A percentile compares a stretch with the other conserved stretches of the same genome.
Conservation (phyloP, 2,329 filamentous ascomycete genomes). For the Teratosphaeria epicoccoides region DNA sequence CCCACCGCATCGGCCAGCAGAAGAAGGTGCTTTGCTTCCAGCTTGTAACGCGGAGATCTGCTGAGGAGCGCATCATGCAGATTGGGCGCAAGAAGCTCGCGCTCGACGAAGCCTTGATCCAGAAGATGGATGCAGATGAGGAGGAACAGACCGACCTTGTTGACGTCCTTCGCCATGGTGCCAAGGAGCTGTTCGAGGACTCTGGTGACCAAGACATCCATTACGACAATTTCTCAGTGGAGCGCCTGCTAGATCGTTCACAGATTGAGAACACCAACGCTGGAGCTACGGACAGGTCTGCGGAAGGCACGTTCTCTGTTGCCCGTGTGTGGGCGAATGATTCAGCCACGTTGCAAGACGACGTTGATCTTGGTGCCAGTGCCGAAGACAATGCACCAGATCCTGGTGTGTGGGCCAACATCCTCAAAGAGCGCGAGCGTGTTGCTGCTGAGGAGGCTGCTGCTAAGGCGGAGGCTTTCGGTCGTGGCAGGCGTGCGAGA, state of each 20-base stretch:
- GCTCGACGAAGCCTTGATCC: slow-evolving; percentile 87
- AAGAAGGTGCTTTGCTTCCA: slow-evolving; percentile 95
- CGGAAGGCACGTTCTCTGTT: slow-evolving; percentile 76
- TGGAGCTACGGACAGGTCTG: slow-evolving; percentile 49
- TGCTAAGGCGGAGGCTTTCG: slow-evolving; percentile 61
- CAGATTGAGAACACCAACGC: slow-evolving; percentile 62
- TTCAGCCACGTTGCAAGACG: slow-evolving; percentile 50
- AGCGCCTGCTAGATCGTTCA: slow-evolving; percentile 79
- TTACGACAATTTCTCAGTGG: slow-evolving; percentile 74
- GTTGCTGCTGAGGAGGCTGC: slow-evolving; percentile 64
- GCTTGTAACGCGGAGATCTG: slow-evolving; percentile 76
- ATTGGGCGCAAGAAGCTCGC: slow-evolving; percentile 94
- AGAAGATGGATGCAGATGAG: slow-evolving; percentile 78
- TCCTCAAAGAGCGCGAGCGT: slow-evolving; percentile 71
- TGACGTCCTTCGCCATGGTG: slow-evolving; percentile 77
- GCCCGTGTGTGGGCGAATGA: slow-evolving; percentile 90
- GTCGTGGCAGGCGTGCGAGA: slow-evolving; percentile 70
- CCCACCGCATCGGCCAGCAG: slow-evolving; percentile 91
- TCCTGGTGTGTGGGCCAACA: slow-evolving; percentile 76
- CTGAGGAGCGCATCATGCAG: slow-evolving; percentile 93
- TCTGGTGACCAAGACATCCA: slow-evolving; percentile 61
- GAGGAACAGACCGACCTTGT: slow-evolving; percentile 71
- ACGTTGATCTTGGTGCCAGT: slow-evolving; percentile 19
- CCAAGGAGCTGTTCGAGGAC: slow-evolving; percentile 74
- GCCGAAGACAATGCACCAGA: slow-evolving; percentile 40